Conservation (phyloP, 2,329 filamentous ascomycete species). For the Ascochyta pisi region DNA sequence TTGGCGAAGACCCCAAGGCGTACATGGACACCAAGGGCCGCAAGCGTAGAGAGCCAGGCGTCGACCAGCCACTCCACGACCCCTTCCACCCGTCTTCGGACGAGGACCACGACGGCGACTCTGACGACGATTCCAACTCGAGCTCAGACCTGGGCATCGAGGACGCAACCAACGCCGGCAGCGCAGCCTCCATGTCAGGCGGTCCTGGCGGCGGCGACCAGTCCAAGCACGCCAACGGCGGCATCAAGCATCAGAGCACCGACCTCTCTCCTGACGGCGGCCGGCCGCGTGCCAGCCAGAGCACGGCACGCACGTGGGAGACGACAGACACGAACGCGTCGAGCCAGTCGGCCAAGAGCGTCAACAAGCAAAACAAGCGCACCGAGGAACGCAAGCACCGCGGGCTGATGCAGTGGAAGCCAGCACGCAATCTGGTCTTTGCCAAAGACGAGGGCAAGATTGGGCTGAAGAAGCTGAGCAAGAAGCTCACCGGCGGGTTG, state of each 20-base stretch:
- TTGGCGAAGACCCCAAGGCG: constrained; percentile 75
- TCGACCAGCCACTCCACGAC: constrained; percentile 60
- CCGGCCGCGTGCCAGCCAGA: constrained; percentile 33
- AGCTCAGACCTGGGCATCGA: constrained; percentile 65
- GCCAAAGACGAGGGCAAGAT: constrained; percentile 87
- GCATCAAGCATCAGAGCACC: constrained; percentile 35
- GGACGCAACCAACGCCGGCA: constrained; percentile 56
- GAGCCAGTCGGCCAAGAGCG: constrained; percentile 58
- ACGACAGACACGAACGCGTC: constrained; percentile 28
- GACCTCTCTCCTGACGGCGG: constrained; percentile 36
- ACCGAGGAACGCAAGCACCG: constrained; percentile 82
- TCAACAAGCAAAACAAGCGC: constrained; percentile 72
- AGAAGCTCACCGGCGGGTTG: constrained; percentile 73
- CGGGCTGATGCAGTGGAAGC: constrained; percentile 94
- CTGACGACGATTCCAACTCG: constrained; percentile 50
- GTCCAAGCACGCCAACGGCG: constrained; percentile 21
- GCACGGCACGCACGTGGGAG: constrained; percentile 35
- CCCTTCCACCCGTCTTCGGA: constrained; percentile 57
- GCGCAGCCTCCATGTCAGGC: constrained; percentile 31
- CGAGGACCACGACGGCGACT: constrained; percentile 49
- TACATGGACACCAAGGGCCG: constrained; percentile 61
- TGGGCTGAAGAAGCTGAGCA: constrained; percentile 76
- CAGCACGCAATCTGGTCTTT: constrained; percentile 83
- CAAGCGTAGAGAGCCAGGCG: constrained; percentile 64
- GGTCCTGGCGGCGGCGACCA: constrained; percentile 22